Conservation (phyloP, 2,329 filamentous ascomycete genomes). For the Cordyceps farinosa region DNA sequence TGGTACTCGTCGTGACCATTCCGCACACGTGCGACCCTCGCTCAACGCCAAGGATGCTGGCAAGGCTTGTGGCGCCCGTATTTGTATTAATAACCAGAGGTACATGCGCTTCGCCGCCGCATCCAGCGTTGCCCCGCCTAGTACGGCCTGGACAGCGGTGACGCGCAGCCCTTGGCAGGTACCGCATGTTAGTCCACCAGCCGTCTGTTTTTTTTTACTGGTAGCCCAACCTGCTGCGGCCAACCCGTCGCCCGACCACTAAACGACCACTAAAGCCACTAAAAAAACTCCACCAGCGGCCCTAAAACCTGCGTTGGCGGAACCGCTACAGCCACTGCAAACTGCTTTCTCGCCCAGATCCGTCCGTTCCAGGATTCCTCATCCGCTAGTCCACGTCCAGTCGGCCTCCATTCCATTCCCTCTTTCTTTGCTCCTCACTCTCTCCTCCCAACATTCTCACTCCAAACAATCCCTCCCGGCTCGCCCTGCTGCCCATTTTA, state of each 20-base stretch:
- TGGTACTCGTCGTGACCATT: too few species aligned
- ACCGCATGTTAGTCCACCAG: neutral
- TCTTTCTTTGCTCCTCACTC: neutral
- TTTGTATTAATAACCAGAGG: neutral
- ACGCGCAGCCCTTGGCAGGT: neutral
- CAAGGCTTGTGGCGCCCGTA: neutral
- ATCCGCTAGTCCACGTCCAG: slow-evolving; percentile 2
- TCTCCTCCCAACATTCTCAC: neutral
- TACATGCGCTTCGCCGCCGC: neutral
- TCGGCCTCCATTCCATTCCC: neutral
- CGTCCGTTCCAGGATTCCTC: slow-evolving; percentile 13
- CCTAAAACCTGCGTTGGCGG: neutral
- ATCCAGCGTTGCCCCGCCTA: too few species aligned
- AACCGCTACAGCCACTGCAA: neutral
- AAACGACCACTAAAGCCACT: neutral
- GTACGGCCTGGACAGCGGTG: too few species aligned
- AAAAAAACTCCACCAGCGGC: neutral
- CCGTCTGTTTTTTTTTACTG: neutral
- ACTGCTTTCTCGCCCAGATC: neutral
- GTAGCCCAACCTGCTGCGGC: too few species aligned
- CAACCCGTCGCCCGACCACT: too few species aligned
- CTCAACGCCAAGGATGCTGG: neutral
- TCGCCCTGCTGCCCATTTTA: neutral
- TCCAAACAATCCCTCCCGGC: neutral
- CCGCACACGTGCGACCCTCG: too few species aligned